Percentiles rank a stretch among this genome's conserved stretches.
These are phyloP conservation scores for Metschnikowia vanudenii DNA, from an alignment of 805 yeast species.

Conservation along the genomic window DNA sequence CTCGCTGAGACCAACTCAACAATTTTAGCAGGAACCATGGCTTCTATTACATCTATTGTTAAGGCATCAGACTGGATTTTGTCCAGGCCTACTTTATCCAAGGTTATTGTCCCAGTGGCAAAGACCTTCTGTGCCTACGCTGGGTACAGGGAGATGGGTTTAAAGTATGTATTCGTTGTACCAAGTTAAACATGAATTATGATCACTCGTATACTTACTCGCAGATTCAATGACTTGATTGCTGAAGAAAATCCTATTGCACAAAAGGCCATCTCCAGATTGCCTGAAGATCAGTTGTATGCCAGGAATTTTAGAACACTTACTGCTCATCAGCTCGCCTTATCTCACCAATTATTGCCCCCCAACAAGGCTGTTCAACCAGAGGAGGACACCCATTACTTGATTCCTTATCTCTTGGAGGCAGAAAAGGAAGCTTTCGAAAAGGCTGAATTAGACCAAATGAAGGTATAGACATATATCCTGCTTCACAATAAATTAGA, in stretches of 20 bases:
- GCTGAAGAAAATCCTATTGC: constrained; percentile 83
- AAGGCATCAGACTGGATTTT: constrained; percentile 76
- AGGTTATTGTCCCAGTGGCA: constrained; percentile 77
- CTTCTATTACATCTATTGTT: constrained; percentile 65
- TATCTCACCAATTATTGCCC: constrained; percentile 84
- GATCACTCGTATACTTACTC: constrained; percentile 19
- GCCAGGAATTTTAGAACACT: constrained; percentile 90
- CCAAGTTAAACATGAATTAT: background rate
- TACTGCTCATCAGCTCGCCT: constrained; percentile 85
- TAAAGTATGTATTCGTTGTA: constrained; percentile 44
- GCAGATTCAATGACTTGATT: constrained; percentile 77
- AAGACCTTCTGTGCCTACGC: constrained; percentile 67
- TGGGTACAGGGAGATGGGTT: constrained; percentile 94
- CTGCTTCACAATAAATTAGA: background rate
- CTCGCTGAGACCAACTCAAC: background rate
- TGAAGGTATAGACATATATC: constrained; percentile 32
- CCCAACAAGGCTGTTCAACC: constrained; percentile 71
- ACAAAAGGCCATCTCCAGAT: constrained; percentile 85
- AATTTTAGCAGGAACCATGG: constrained; percentile 34
- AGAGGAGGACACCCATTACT: constrained; percentile 78
- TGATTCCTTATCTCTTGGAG: constrained; percentile 86
- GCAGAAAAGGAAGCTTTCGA: constrained; percentile 91
- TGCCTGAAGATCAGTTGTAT: constrained; percentile 80
- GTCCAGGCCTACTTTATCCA: constrained; percentile 74
- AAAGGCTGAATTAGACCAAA: constrained; percentile 84